These are phyloP conservation scores for Mycena maculata DNA, from an alignment of 768 basidiomycete species.

Conservation along the genomic window DNA sequence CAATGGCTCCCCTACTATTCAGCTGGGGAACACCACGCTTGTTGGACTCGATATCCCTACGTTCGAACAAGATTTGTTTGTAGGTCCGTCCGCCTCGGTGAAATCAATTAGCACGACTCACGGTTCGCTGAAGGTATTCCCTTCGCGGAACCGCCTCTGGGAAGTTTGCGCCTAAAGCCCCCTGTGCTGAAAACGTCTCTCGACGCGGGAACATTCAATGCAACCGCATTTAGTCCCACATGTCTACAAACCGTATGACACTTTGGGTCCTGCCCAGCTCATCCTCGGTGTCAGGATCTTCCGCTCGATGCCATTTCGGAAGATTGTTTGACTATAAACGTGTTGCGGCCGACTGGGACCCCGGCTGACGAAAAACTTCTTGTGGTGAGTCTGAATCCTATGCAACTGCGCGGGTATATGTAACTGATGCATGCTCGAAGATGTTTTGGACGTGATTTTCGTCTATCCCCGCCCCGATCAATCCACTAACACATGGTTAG, in stretches of 20 bases:
- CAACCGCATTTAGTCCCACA: constrained; percentile 58
- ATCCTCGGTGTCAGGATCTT: constrained; percentile 40
- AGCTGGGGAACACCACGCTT: constrained; percentile 18
- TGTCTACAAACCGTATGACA: constrained; percentile 60
- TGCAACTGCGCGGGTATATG: neutral
- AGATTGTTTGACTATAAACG: constrained; percentile 71
- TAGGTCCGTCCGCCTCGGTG: constrained; percentile 3
- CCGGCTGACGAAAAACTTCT: constrained; percentile 47
- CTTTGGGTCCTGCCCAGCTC: neutral
- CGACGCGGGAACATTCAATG: constrained; percentile 52
- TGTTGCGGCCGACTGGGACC: constrained; percentile 61
- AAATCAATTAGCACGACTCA: neutral
- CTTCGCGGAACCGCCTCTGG: constrained; percentile 67
- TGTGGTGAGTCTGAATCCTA: constrained; percentile 23
- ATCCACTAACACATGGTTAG: neutral
- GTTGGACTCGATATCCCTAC: constrained; percentile 15
- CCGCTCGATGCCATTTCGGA: constrained; percentile 57
- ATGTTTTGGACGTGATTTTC: constrained; percentile 31
- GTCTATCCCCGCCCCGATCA: neutral
- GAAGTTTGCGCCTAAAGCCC: constrained; percentile 56
- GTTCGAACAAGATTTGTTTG: constrained; percentile 24
- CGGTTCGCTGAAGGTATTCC: constrained; percentile 54
- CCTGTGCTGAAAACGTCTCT: constrained; percentile 58
- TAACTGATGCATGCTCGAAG: neutral
- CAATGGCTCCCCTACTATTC: constrained; percentile 8